Evolutionary conservation across 2,329 filamentous ascomycete genomes (phyloP), one percentile per base, ranked within the genome.

Genomic region (Xylaria sp.): DNA sequence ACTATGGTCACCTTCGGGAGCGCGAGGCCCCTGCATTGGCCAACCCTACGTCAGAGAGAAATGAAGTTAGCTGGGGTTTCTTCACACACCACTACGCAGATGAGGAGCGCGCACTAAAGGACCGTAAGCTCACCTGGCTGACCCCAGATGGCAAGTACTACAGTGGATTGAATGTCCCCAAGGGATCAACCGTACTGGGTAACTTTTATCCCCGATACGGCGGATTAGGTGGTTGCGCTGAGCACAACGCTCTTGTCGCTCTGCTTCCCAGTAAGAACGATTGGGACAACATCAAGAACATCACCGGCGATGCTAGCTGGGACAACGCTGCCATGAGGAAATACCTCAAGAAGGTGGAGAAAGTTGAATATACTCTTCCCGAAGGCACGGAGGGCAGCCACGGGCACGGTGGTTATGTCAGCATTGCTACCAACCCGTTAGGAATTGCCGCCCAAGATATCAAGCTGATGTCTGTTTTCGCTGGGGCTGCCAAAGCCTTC

Each of bases 1-100:
- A 90, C 72, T 83, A 88, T 69, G 85, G 83, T 21, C 79, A 81
- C 57, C 78, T 78, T 42, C 77, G 81, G 68, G 84, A 87, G 73
- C 84, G 87, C 70, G 83, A 85, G 10, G 83, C 89, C 5, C 87
- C 88, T 6, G 84, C 86, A 1, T 83, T 87, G 73, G 83, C 84
- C 25, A 83, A 83, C 57, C 81, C 83, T 23, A 83, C 85, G 1
- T 87, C 86, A 12, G 86, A 90, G 73, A 85, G 90, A 68, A 81
- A 82, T 27, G 82, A 83, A 21, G 82, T 89, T 72, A 80, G 83
- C 54, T 91, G 89, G 89, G 86, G 89, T 76, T 91, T 87, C 78
- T 91, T 86, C 71, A 86, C 90, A n/a, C 83, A 84, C 54, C 88
- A 91, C 76, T 90, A 90, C 74, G 80, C 82, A 9, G 83, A 90